These are phyloP conservation scores for Fraxinus nigra DNA, from an alignment of 305 asterid genomes.

Conservation along the genomic window DNA sequence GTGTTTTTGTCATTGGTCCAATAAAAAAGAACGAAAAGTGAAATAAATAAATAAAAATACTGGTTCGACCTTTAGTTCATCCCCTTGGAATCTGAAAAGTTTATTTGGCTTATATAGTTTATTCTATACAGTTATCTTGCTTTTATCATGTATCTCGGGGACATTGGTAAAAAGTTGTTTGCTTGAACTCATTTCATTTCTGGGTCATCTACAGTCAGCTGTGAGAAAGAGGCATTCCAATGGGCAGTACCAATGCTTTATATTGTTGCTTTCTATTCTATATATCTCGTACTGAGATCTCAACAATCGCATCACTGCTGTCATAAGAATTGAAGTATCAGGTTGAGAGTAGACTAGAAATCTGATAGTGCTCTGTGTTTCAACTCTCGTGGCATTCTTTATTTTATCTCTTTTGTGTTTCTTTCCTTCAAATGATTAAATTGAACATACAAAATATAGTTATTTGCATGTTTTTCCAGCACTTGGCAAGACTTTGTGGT, in stretches of 20 bases:
- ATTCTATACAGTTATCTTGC: background rate
- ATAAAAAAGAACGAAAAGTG: background rate
- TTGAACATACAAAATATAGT: conserved; percentile 17
- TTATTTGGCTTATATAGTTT: background rate
- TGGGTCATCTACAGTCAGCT: background rate
- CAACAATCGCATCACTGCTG: background rate
- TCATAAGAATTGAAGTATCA: background rate
- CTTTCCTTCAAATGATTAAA: conserved; percentile 2
- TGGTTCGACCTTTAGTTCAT: background rate
- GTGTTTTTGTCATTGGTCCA: background rate
- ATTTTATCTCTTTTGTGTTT: conserved; percentile 1
- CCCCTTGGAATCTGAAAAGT: background rate
- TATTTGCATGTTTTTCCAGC: conserved; percentile 40
- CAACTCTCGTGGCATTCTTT: background rate
- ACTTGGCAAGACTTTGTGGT: conserved; percentile 97
- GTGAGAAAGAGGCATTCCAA: background rate
- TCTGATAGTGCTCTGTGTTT: background rate
- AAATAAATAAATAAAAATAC: background rate
- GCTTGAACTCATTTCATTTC: background rate
- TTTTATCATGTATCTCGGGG: background rate
- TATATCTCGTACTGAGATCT: background rate
- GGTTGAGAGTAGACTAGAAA: background rate
- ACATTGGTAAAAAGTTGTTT: background rate
- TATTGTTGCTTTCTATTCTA: background rate
- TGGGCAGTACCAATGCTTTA: background rate